Conservation (phyloP, 2,329 filamentous ascomycete genomes). For the Leptographium flavum region DNA sequence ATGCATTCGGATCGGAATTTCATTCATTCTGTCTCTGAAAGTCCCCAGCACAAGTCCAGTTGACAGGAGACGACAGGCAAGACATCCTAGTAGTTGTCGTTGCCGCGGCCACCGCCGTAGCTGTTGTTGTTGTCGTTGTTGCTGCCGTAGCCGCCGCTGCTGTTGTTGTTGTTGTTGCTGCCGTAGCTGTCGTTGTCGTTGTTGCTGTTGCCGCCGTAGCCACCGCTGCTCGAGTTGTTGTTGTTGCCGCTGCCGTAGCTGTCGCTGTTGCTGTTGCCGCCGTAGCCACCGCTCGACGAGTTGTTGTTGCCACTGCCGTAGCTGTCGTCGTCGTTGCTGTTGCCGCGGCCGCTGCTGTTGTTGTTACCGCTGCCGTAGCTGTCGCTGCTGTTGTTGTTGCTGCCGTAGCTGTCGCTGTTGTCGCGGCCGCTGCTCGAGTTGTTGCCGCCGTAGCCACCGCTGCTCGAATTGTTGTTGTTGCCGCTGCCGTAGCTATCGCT, state of each 20-base stretch:
- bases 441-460: not conserved
- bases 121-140: not conserved
- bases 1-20: too few relatives aligned
- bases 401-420: constrained; percentile 1
- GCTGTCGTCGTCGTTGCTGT: not conserved
- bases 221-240: not conserved
- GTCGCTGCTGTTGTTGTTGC: not conserved
- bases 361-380: not conserved
- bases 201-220: not conserved
- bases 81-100: too few relatives aligned
- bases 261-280: not conserved
- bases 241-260: not conserved
- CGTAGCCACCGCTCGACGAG: constrained; percentile 1
- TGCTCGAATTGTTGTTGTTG: not conserved
- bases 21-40: too few relatives aligned
- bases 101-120: not conserved
- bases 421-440: not conserved
- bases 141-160: not conserved
- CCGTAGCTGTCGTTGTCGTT: not conserved
- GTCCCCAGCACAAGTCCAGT: too few relatives aligned
- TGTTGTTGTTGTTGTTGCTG: not conserved
- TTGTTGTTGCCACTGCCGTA: not conserved
- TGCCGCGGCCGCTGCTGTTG: constrained; percentile 6
- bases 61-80: too few relatives aligned
- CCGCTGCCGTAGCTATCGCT: not conserved